phyloP scores from a whole-genome alignment of 164 flowering plant genomes.

The Houttuynia cordata region DNA sequence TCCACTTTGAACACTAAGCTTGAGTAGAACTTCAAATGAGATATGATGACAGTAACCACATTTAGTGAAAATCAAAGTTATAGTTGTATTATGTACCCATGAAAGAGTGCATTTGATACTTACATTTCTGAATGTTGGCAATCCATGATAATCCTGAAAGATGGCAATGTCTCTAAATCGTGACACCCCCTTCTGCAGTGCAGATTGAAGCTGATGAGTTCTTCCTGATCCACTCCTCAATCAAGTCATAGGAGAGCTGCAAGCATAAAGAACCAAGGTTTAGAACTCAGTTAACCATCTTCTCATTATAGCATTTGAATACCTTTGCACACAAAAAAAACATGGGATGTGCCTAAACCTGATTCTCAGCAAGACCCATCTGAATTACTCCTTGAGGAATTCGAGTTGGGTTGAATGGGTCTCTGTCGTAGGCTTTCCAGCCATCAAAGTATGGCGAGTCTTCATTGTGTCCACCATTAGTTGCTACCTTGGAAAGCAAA shows the following conservation, averaged over 20 bases:
- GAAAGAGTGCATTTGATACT: not conserved
- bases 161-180: constrained; percentile 53
- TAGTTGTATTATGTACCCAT: too few species aligned
- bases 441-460: constrained; percentile 58
- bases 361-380: constrained; percentile 76
- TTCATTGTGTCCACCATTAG: constrained; percentile 35
- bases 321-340: not conserved
- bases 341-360: constrained; percentile 16
- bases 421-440: constrained; percentile 51
- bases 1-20: too few species aligned
- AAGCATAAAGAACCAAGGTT: constrained; percentile 1
- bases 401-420: constrained; percentile 39
- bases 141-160: constrained; percentile 85
- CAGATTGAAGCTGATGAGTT: constrained; percentile 74
- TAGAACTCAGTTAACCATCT: not conserved
- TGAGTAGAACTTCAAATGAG: too few species aligned
- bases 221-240: constrained; percentile 56
- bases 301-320: too few species aligned
- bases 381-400: constrained; percentile 55
- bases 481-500: constrained; percentile 8
- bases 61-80: not conserved
- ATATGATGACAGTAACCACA: not conserved
- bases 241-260: constrained; percentile 65
- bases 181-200: constrained; percentile 39
- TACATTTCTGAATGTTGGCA: constrained; percentile 69